phyloP scores from a whole-genome alignment of 768 basidiomycete species.

The Trametes villosa region DNA sequence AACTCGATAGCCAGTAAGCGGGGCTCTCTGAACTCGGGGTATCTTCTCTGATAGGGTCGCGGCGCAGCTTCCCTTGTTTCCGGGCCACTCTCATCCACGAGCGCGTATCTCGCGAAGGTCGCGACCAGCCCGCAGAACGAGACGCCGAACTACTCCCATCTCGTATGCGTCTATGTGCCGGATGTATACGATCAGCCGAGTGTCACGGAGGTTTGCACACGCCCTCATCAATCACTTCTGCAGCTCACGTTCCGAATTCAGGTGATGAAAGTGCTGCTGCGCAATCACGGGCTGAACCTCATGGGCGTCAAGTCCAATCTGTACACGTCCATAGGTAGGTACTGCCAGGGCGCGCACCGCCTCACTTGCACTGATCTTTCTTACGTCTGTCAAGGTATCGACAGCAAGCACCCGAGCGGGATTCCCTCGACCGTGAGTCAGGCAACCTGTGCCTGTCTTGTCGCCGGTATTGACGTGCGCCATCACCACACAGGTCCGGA shows the following conservation, averaged over 20 bases:
- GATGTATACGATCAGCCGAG: constrained; percentile 68
- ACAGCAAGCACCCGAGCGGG: constrained; percentile 78
- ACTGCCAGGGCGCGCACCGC: not conserved
- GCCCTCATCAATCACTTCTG: not conserved
- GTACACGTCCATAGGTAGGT: constrained; percentile 63
- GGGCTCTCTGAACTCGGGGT: not conserved
- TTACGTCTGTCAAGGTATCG: constrained; percentile 50
- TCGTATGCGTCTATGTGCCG: constrained; percentile 74
- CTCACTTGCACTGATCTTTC: not conserved
- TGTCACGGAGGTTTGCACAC: constrained; percentile 53
- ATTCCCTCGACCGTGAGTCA: constrained; percentile 65
- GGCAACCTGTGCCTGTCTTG: not conserved
- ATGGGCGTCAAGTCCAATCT: constrained; percentile 74
- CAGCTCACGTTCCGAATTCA: constrained; percentile 26
- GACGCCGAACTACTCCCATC: constrained; percentile 56
- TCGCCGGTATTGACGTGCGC: constrained; percentile 2
- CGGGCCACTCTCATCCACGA: constrained; percentile 63
- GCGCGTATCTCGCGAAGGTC: constrained; percentile 64
- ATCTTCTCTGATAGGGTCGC: not conserved
- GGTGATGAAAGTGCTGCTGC: constrained; percentile 72
- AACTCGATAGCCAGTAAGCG: constrained; percentile 59
- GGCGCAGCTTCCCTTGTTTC: constrained; percentile 61
- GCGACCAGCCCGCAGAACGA: constrained; percentile 60
- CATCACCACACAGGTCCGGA: constrained; percentile 60
- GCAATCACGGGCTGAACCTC: constrained; percentile 66